Base-by-base conservation (phyloP, 2,329 filamentous ascomycete species). In the Exserohilum turcica region DNA sequence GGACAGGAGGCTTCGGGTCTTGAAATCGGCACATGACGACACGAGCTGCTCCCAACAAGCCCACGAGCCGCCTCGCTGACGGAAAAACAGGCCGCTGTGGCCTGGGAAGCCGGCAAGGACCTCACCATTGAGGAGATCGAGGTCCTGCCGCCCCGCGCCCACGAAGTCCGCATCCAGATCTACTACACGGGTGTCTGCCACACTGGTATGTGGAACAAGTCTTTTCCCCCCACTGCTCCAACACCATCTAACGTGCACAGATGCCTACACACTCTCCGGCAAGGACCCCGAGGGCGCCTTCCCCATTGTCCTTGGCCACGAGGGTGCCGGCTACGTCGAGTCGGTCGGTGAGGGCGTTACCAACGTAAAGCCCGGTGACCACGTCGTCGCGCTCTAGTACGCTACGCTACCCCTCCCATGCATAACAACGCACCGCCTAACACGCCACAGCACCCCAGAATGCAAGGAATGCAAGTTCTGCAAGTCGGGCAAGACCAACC, bases 391-490 rank as follows among this genome's bases (percentile, higher is more conserved):
- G 6, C 72, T 77, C 16, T 77, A 77, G 74, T 76, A 72, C 32
- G 70, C 65, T 13, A 19, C 13, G 1, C 19, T n/a, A n/a, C n/a
- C 9, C 35, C n/a, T 24, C 19, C 12, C 15, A 27, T 1, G 21
- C 15, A 27, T 1, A 19, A 13, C n/a, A 5, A 7, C 28, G 33
- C 24, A 31, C 7, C n/a, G n/a, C 9, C 67, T 72, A 51, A 71
- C 62, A 57, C 32, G 6, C 21, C 31, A 31, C 71, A 96, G 92
- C 83, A 97, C 92, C 40, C 94, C 94, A 63, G 93, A 97, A 81
- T 97, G 94, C 82, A 83, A 86, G 66, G 93, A 97, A 78, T 99
- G 94, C 87, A 97, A 97, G 82, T 97, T 97, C 85, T 99, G 94
- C 88, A 94, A 91, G 79, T 97, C 93, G 36, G 94, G 93, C 80